A percentile compares a stretch with the other conserved stretches of the same genome.
phyloP scores from a whole-genome alignment of 2,329 filamentous ascomycete species.

The Sporothrix protearum region DNA sequence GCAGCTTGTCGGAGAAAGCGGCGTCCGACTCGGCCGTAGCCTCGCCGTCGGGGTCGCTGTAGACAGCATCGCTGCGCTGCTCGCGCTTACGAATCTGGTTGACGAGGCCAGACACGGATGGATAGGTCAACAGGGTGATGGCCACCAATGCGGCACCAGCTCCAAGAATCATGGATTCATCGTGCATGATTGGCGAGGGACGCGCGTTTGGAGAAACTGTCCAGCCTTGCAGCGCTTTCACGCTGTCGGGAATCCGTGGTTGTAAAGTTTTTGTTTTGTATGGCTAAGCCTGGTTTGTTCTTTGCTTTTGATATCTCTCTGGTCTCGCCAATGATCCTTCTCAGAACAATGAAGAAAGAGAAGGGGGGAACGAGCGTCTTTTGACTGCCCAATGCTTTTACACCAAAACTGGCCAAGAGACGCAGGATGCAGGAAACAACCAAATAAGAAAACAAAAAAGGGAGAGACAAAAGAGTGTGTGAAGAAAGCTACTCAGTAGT shows the following conservation, averaged over 20 bases:
- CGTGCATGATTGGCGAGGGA: conserved; percentile 30
- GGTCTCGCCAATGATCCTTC: conserved; percentile 11
- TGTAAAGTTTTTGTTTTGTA: neutral
- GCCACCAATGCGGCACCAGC: conserved; percentile 32
- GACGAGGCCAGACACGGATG: conserved; percentile 33
- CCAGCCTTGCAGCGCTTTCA: conserved; percentile 11
- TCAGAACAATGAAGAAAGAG: neutral
- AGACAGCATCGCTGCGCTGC: conserved; percentile 42
- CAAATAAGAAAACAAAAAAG: conserved; percentile 6
- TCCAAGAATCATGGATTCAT: conserved; percentile 32
- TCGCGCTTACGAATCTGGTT: conserved; percentile 32
- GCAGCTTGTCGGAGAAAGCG: conserved; percentile 58
- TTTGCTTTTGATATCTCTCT: neutral
- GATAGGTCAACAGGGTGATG: conserved; percentile 34
- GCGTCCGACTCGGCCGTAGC: conserved; percentile 61
- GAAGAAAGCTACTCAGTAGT: too few species aligned
- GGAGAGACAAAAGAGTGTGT: neutral
- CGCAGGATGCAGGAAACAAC: conserved; percentile 9
- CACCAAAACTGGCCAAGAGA: neutral
- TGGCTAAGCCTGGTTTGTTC: neutral
- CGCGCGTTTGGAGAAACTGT: neutral
- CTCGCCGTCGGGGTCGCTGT: conserved; percentile 67
- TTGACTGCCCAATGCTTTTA: conserved; percentile 2
- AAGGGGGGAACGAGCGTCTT: neutral
- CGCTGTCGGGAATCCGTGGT: neutral